Conservation (phyloP, 768 basidiomycete species). For the Leucocoprinus leucothites region DNA sequence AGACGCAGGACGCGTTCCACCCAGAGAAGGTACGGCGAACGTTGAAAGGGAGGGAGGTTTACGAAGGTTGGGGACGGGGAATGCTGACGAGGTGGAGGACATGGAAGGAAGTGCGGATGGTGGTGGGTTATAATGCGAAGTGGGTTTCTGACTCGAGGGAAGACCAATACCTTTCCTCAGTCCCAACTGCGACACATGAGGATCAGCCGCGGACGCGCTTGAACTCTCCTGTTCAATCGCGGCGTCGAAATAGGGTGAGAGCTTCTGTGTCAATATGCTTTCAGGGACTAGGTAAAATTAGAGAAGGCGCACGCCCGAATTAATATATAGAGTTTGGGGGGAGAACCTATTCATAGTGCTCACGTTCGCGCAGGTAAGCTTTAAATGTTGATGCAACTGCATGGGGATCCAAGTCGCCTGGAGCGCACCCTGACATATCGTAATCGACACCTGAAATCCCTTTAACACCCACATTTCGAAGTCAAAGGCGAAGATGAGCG, state of each 20-base stretch:
- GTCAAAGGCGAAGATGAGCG: slow-evolving; percentile 18
- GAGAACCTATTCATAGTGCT: slow-evolving; percentile 30
- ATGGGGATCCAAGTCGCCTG: slow-evolving; percentile 91
- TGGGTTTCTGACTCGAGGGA: slow-evolving; percentile 36
- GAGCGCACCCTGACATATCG: slow-evolving; percentile 72
- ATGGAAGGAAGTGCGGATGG: neutral
- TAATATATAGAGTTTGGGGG: neutral
- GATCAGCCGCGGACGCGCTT: slow-evolving; percentile 25
- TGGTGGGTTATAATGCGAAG: slow-evolving; percentile 21
- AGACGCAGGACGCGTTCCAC: slow-evolving; percentile 60
- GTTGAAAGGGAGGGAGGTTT: slow-evolving; percentile 83
- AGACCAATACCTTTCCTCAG: slow-evolving; percentile 21
- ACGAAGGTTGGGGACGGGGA: slow-evolving; percentile 34
- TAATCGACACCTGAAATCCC: slow-evolving; percentile 71
- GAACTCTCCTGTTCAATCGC: slow-evolving; percentile 60
- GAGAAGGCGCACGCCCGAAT: neutral
- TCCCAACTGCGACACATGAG: slow-evolving; percentile 15
- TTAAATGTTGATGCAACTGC: slow-evolving; percentile 93
- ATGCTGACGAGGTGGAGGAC: neutral
- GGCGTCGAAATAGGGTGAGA: slow-evolving; percentile 76
- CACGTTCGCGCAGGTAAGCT: slow-evolving; percentile 88
- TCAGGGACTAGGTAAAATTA: slow-evolving; percentile 95
- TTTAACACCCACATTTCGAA: neutral
- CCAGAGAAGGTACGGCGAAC: slow-evolving; percentile 68
- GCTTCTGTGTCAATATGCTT: slow-evolving; percentile 71